phyloP scores from a whole-genome alignment of 116 monocot species.

The Trichopus zeylanicus region DNA sequence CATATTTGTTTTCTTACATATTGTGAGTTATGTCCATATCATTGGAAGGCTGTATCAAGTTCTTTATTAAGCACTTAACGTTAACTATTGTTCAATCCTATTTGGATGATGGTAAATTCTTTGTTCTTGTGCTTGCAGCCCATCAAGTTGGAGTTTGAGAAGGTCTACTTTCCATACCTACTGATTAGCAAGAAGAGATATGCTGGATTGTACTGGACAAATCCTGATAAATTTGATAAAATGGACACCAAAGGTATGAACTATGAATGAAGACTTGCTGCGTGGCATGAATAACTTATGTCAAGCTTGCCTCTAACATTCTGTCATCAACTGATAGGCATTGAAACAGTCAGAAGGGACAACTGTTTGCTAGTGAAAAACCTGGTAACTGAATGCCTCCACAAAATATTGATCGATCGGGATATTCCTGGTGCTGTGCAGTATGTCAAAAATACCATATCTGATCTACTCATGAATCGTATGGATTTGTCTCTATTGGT shows the following conservation, averaged over 20 bases:
- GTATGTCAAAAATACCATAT: conserved; percentile 85
- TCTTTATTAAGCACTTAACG: neutral
- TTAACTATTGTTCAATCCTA: neutral
- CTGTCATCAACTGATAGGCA: conserved; percentile 38
- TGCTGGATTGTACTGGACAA: conserved; percentile 91
- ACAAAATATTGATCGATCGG: conserved; percentile 84
- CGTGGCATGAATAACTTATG: neutral
- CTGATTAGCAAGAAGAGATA: conserved; percentile 98
- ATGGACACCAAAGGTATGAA: conserved; percentile 96
- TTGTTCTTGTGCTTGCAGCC: conserved; percentile 53
- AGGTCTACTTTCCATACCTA: conserved; percentile 92
- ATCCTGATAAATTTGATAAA: conserved; percentile 84
- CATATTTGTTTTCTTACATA: too few species aligned
- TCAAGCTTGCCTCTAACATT: neutral
- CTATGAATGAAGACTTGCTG: neutral
- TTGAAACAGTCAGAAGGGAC: conserved; percentile 98
- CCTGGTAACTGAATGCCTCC: conserved; percentile 90
- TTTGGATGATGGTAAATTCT: neutral
- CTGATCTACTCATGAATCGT: conserved; percentile 96
- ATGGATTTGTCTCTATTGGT: conserved; percentile 96
- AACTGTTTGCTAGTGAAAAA: conserved; percentile 95
- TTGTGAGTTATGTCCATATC: too few species aligned
- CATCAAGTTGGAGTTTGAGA: conserved; percentile 97
- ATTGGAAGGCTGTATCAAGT: too few species aligned
- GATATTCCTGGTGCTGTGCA: conserved; percentile 90